Conservation (phyloP, 768 basidiomycete species). For the Boletus reticuloceps region DNA sequence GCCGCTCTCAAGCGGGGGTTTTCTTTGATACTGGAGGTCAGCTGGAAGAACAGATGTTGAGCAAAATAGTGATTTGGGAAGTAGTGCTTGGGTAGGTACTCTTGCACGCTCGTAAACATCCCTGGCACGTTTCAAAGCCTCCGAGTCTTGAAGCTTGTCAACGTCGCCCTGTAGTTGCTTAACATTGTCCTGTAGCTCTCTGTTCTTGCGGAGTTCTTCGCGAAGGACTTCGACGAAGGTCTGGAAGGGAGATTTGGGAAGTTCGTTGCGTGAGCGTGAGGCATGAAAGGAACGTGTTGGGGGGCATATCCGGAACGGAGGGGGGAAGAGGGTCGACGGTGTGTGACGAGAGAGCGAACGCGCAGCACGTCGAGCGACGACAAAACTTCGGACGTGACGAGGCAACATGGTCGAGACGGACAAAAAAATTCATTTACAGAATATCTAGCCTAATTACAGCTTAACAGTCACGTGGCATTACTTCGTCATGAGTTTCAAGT, state of each 20-base stretch:
- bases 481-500: too few species aligned
- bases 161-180: constrained; percentile 98
- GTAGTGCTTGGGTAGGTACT: constrained; percentile 47
- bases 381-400: constrained; percentile 43
- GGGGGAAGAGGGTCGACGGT: constrained; percentile 14
- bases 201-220: constrained; percentile 90
- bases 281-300: constrained; percentile 54
- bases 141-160: constrained; percentile 94
- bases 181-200: constrained; percentile 94
- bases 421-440: constrained; percentile 8
- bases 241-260: constrained; percentile 90
- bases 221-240: constrained; percentile 93
- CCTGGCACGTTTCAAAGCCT: constrained; percentile 88
- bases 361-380: constrained; percentile 27
- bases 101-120: constrained; percentile 93
- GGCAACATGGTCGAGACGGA: constrained; percentile 39
- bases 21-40: constrained; percentile 92
- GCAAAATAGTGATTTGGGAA: neutral
- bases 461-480: constrained; percentile 8
- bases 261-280: constrained; percentile 58
- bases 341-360: constrained; percentile 18
- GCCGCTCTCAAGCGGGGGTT: constrained; percentile 91
- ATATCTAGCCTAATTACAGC: neutral
- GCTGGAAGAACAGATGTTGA: constrained; percentile 41
- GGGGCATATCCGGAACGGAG: constrained; percentile 31